Base-by-base conservation (phyloP, 2,329 filamentous ascomycete species). In the Anthostomella pinea region DNA sequence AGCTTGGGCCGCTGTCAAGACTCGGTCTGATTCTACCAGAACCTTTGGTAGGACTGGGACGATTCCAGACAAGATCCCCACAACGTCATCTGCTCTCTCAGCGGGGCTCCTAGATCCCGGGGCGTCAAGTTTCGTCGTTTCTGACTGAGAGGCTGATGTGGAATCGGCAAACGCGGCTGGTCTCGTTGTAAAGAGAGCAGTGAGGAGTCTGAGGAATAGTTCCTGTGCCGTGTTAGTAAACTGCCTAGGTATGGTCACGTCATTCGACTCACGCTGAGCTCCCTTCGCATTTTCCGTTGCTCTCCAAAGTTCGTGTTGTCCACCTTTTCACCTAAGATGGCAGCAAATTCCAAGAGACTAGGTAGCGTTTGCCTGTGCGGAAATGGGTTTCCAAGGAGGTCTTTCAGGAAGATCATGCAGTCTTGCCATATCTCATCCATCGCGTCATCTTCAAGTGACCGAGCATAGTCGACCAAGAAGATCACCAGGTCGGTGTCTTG, bases 361-460 rank as follows among this genome's bases (percentile, higher is more conserved):
- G 93, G 87, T 24, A 98, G 65, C 6, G 90, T 91, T 57, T 96
- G 90, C 38, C 93, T 77, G 65, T 98, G 91, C 3, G 93, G 93
- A 54, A 98, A 88, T 1, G 93, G 94, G 56, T 98, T 98, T 16
- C 84, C 81, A 18, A 98, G 72, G 18, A 98, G 77, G 58, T 98
- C 94, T 46, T 82, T 85, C 42, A 97, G 64, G 61, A 98, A 98
- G 0, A 84, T 79, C 54, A 90, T 88, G 60, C 91, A 98, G 58
- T 98, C 91, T 25, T 82, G 75, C 93, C 93, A 98, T 31, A 98
- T 95, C 63, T 98, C 93, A 54, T 98, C 93, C 76, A 96, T 91
- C 11, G 93, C 86, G 67, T 98, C 93, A 54, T 98, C 93, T 56
- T 98, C 93, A 9, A 97, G 72, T 0, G 90, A 93, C 19, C 79